Conservation (phyloP, 768 basidiomycete species). For the Daedaleopsis sinensis region DNA sequence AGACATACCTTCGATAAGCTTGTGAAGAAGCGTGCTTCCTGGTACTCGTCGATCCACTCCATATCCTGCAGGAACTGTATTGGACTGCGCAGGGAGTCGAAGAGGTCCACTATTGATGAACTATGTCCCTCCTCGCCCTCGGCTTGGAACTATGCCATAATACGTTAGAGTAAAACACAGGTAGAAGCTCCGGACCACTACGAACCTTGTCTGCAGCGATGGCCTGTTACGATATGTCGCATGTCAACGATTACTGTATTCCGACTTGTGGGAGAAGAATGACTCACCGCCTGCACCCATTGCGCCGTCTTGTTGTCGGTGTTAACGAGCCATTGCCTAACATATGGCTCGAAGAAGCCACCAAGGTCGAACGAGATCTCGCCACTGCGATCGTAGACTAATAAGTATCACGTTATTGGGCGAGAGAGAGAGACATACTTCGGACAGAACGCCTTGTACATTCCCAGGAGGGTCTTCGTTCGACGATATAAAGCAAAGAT, state of each 20-base stretch:
- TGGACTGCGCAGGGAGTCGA: constrained; percentile 91
- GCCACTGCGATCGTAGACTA: constrained; percentile 39
- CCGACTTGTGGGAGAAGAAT: not conserved
- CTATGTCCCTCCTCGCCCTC: constrained; percentile 83
- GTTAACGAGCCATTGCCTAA: constrained; percentile 84
- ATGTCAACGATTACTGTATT: not conserved
- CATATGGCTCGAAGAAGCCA: constrained; percentile 85
- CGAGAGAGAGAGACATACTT: constrained; percentile 51
- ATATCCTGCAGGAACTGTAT: constrained; percentile 87
- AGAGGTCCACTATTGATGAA: constrained; percentile 96
- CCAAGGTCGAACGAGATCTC: constrained; percentile 69
- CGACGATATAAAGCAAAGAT: constrained; percentile 86
- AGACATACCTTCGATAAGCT: constrained; percentile 76
- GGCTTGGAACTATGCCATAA: constrained; percentile 65
- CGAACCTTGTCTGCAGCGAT: constrained; percentile 80
- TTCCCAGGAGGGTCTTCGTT: constrained; percentile 71
- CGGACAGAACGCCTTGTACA: constrained; percentile 82
- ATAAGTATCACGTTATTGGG: not conserved
- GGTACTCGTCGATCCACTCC: constrained; percentile 90
- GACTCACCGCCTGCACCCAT: constrained; percentile 90
- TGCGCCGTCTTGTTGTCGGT: constrained; percentile 89
- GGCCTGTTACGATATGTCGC: constrained; percentile 47
- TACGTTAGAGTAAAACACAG: not conserved
- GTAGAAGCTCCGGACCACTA: not conserved
- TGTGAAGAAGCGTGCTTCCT: constrained; percentile 89